Evolutionary conservation across 169 alveolate genomes (phyloP), one percentile per base, ranked within the genome.

Genomic region (Plasmodium cynomolgi): DNA sequence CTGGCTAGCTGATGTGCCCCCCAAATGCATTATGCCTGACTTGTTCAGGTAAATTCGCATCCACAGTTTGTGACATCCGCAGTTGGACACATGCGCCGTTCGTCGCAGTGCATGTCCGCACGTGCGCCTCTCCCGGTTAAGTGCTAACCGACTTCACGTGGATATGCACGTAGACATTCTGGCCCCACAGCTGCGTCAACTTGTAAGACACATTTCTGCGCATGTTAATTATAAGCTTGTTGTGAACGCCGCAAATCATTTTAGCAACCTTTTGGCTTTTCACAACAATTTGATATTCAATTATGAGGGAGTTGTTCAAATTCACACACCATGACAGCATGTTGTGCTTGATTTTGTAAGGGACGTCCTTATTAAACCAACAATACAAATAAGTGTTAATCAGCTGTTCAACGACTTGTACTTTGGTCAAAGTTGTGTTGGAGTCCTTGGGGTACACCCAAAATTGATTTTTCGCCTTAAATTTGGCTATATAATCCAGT

Each of bases 361-460:
- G 97, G 71, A 96, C 94, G 56, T 96, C 98, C 93, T 95, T 96
- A 95, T 96, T 96, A 94, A 96, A 96, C 98, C 98, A 96, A 71
- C 98, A 96, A 94, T 93, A 96, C 47, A 96, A 84, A 62, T 96
- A 96, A 15, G 98, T 96, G 71, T 97, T 92, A 8, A 93, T 95
- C 34, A 94, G n/a, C 81, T 96, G 98, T 82, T 96, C 98, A 44
- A 96, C 97, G 50, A 96, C 92, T 93, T 96, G 96, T 56, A 96
- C 97, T 95, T 95, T 93, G 47, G 95, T 90, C 93, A 95, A 90
- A 3, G 97, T 93, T n/a, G 98, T 96, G 68, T 50, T 80, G 81
- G 93, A 84, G 77, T 96, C 97, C 56, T 97, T 95, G 23, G 98
- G 98, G 68, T 96, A 97, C 20, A 93, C 91, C 98, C 98, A 97